Conservation (phyloP, 306 rosid genomes). For the Ormosia semicastrata region DNA sequence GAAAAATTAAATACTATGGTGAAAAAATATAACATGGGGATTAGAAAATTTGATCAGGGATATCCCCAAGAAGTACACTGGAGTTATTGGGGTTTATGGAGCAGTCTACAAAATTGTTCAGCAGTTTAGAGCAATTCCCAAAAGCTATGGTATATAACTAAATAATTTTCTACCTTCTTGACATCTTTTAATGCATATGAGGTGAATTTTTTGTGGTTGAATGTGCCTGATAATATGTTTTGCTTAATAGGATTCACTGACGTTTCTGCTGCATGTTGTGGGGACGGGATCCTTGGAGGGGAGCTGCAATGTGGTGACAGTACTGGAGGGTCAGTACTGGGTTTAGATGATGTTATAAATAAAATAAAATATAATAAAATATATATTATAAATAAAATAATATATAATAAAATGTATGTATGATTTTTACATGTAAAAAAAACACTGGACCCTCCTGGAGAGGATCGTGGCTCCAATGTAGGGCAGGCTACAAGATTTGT, state of each 20-base stretch:
- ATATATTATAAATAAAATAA: too few species aligned
- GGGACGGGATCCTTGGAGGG: constrained; percentile 37
- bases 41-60: constrained; percentile 21
- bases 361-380: too few species aligned
- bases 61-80: background rate
- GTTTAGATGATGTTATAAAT: too few species aligned
- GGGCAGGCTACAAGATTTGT: constrained; percentile 26
- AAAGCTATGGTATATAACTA: constrained; percentile 21
- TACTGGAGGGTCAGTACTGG: too few species aligned
- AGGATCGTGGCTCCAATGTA: too few species aligned
- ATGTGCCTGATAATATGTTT: background rate
- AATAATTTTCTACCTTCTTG: too few species aligned
- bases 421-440: too few species aligned
- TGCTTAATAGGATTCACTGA: constrained; percentile 28
- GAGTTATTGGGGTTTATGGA: constrained; percentile 26
- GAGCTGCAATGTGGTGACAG: constrained; percentile 38
- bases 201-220: background rate
- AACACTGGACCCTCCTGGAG: too few species aligned
- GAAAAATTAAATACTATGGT: constrained; percentile 35
- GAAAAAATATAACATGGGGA: constrained; percentile 33
- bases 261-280: constrained; percentile 39
- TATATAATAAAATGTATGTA: too few species aligned
- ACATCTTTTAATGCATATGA: too few species aligned
- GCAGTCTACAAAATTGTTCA: constrained; percentile 31
- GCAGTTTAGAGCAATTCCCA: constrained; percentile 16